Conservation (phyloP, 495 filamentous ascomycete genomes). For the Darksidea phi region DNA sequence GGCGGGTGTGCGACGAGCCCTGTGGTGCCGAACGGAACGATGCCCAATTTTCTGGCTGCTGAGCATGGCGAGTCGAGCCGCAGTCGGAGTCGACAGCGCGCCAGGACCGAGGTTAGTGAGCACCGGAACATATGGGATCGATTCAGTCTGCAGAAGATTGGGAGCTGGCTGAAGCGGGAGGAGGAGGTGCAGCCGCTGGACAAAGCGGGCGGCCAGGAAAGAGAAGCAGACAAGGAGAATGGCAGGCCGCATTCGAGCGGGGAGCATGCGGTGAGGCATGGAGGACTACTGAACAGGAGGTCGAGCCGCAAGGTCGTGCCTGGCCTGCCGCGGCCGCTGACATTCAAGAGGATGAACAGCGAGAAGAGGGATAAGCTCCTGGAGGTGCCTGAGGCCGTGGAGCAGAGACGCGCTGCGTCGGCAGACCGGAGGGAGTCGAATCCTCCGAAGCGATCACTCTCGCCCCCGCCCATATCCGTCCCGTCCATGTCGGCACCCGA, state of each 20-base stretch:
- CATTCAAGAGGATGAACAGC: constrained; percentile 77
- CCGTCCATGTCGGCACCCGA: constrained; percentile 41
- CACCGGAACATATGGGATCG: constrained; percentile 35
- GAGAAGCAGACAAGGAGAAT: constrained; percentile 31
- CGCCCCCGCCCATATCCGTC: constrained; percentile 41
- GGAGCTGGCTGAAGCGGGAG: constrained; percentile 39
- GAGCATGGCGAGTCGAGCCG: constrained; percentile 25
- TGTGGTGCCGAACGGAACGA: neutral
- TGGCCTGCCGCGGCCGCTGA: constrained; percentile 69
- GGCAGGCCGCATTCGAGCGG: constrained; percentile 26
- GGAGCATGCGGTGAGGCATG: constrained; percentile 15
- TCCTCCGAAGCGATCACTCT: constrained; percentile 31
- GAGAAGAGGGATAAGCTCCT: constrained; percentile 72
- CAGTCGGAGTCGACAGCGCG: constrained; percentile 23
- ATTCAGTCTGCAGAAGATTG: constrained; percentile 39
- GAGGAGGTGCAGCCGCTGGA: constrained; percentile 31
- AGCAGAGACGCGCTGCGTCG: constrained; percentile 71
- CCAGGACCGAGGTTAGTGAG: constrained; percentile 28
- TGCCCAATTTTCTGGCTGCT: constrained; percentile 30
- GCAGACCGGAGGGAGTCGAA: constrained; percentile 57
- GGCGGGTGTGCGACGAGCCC: constrained; percentile 3
- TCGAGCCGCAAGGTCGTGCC: constrained; percentile 72
- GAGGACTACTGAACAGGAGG: constrained; percentile 43
- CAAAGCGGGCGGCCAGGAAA: constrained; percentile 14
- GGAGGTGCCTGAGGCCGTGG: constrained; percentile 55